Evolutionary conservation across 2,329 filamentous ascomycete genomes (phyloP), one percentile per base, ranked within the genome.

Genomic region (Curvularia hawaiiensis): DNA sequence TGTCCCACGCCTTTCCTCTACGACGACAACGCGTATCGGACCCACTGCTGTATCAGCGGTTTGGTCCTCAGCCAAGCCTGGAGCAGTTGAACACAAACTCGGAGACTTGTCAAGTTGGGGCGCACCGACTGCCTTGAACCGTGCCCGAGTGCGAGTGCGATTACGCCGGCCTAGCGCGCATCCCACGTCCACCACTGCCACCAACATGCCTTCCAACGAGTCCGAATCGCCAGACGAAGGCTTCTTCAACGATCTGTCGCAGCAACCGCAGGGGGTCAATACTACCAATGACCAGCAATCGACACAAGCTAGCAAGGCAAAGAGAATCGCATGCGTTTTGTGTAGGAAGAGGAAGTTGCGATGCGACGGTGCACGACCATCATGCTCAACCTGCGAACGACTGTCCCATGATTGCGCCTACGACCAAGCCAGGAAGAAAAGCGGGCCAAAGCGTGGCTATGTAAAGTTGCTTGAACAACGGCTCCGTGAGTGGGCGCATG

Each of bases 391-490:
- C 26, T 97, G 93, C 77, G 88, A 90, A 31, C 84, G 93, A n/a
- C 80, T 97, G 50, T 88, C 90, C 43, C 93, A 97, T 77, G 85
- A 89, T 54, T 97, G 93, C 79, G 88, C 90, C 60, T 97, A 97
- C 73, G 92, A 97, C 73, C 92, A 97, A 79, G 89, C 94, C 68
- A 86, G 93, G 74, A 91, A 92, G 79, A 97, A 97, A 85, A 96
- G 92, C 75, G 93, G 93, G 3, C 93, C 93, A 2, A 97, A 97
- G 81, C 85, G 93, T 73, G 93, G 93, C 68, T 97, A 97, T 74
- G 93, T 97, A 60, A 97, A 97, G 81, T 89, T 92, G 58, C 79
- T 98, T 66, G 95, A 98, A 78, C 93, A 96, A 75, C 86, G 95
- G 75, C 79, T 99, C 71, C 93, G 92, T 96, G 83, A 80, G 90